These are phyloP conservation scores for Fusarium kyushuense DNA, from an alignment of 2,329 filamentous ascomycete species.

Conservation along the genomic window DNA sequence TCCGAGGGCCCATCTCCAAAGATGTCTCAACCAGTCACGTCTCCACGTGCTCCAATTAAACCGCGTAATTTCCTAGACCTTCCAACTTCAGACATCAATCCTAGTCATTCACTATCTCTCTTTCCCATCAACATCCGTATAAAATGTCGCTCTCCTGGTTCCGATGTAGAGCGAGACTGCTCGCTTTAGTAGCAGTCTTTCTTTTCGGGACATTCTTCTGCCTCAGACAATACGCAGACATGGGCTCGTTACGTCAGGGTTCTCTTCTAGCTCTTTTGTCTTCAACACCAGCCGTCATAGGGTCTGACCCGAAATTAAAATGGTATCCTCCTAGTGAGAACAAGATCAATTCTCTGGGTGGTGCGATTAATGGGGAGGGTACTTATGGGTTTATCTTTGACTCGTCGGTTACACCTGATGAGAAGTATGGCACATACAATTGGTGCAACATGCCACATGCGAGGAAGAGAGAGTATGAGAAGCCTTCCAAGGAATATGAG, in stretches of 20 bases:
- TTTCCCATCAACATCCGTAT: background rate
- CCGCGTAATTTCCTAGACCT: conserved; percentile 24
- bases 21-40: conserved; percentile 27
- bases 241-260: conserved; percentile 24
- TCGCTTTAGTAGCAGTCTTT: conserved; percentile 18
- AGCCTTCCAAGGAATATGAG: conserved; percentile 66
- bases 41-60: conserved; percentile 39
- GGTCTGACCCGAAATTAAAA: conserved; percentile 54
- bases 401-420: conserved; percentile 68
- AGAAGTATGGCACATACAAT: conserved; percentile 75
- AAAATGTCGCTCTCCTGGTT: conserved; percentile 30
- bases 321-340: conserved; percentile 71
- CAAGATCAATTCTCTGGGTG: conserved; percentile 70
- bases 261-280: conserved; percentile 34
- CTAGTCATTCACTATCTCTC: background rate
- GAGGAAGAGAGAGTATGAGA: conserved; percentile 72
- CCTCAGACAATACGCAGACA: conserved; percentile 27
- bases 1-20: background rate
- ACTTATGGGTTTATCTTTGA: conserved; percentile 82
- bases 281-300: conserved; percentile 13
- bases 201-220: conserved; percentile 6
- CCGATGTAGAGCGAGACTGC: conserved; percentile 10
- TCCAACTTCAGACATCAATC: background rate
- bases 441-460: conserved; percentile 92
- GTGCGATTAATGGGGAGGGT: conserved; percentile 69